Evolutionary conservation across 1,139 yeast genomes (phyloP).

Genomic region (Geotrichum reessii): DNA sequence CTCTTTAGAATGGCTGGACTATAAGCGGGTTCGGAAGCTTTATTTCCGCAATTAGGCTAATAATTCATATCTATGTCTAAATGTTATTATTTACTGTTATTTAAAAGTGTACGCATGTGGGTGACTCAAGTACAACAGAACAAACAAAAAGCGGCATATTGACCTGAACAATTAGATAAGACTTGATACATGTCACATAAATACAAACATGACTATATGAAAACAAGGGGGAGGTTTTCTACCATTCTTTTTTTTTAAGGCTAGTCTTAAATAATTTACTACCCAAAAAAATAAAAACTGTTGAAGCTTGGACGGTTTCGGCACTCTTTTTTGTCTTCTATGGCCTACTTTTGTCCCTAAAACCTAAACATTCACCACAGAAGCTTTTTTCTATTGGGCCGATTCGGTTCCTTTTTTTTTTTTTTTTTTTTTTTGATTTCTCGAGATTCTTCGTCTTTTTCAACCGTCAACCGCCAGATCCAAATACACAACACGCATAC

Average conservation of each 20-base stretch:
- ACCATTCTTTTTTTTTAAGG: neutral
- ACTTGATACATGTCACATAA: neutral
- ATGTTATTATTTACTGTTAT: no score
- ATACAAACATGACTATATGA: neutral
- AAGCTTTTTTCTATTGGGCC: neutral
- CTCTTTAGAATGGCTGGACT: neutral
- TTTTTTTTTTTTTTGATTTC: neutral
- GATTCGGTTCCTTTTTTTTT: neutral
- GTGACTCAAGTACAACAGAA: neutral
- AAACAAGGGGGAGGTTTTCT: no score
- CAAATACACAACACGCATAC: neutral
- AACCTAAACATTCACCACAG: neutral
- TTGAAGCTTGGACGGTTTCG: neutral
- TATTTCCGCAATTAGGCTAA: neutral
- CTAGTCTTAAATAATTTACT: neutral
- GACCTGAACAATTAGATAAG: neutral
- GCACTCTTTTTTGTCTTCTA: neutral
- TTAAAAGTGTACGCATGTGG: neutral
- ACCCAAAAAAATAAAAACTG: neutral
- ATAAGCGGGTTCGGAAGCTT: neutral
- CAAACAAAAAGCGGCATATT: neutral
- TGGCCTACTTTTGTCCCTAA: neutral
- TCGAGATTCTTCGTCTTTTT: neutral
- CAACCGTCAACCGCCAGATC: neutral
- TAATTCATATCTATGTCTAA: no score